These are phyloP conservation scores for Lumnitzera racemosa DNA, from an alignment of 345 rosid species.

Conservation along the genomic window DNA sequence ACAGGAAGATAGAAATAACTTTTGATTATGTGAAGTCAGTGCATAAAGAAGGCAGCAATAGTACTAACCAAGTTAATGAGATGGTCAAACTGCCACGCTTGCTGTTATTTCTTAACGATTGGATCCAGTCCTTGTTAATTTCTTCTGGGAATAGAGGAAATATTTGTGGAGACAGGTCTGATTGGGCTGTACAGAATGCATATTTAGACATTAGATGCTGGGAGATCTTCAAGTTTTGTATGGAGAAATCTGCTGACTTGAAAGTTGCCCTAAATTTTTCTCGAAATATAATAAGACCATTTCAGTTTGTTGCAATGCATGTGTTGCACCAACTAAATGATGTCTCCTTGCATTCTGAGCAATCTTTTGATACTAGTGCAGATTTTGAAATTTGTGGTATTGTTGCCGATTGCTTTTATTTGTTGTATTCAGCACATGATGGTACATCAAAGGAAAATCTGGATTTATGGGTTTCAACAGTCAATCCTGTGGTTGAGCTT, in stretches of 20 bases:
- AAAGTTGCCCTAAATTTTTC: slow-evolving; percentile 49
- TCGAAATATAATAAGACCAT: slow-evolving; percentile 46
- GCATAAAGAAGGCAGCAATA: slow-evolving; percentile 19
- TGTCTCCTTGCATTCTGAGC: slow-evolving; percentile 13
- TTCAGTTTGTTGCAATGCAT: slow-evolving; percentile 33
- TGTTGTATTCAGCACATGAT: slow-evolving; percentile 49
- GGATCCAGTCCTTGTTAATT: slow-evolving; percentile 64
- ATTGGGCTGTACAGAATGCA: slow-evolving; percentile 16
- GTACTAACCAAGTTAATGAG: slow-evolving; percentile 38
- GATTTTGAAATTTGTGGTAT: slow-evolving; percentile 37
- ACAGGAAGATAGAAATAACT: slow-evolving; percentile 79
- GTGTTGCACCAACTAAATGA: slow-evolving; percentile 27
- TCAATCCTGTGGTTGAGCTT: slow-evolving; percentile 44
- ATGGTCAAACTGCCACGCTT: slow-evolving; percentile 51
- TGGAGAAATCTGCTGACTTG: slow-evolving; percentile 49
- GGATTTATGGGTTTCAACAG: slow-evolving; percentile 62
- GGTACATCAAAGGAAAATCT: slow-evolving; percentile 57
- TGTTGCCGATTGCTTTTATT: slow-evolving; percentile 50
- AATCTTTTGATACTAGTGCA: slow-evolving; percentile 21
- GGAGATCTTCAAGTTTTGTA: slow-evolving; percentile 64
- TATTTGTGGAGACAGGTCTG: slow-evolving; percentile 12
- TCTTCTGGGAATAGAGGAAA: slow-evolving; percentile 33
- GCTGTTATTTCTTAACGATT: slow-evolving; percentile 57
- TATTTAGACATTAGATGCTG: slow-evolving; percentile 75
- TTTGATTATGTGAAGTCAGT: slow-evolving; percentile 35